These are phyloP conservation scores for Penicillium canariense DNA, from an alignment of 495 filamentous ascomycete genomes.

Conservation along the genomic window DNA sequence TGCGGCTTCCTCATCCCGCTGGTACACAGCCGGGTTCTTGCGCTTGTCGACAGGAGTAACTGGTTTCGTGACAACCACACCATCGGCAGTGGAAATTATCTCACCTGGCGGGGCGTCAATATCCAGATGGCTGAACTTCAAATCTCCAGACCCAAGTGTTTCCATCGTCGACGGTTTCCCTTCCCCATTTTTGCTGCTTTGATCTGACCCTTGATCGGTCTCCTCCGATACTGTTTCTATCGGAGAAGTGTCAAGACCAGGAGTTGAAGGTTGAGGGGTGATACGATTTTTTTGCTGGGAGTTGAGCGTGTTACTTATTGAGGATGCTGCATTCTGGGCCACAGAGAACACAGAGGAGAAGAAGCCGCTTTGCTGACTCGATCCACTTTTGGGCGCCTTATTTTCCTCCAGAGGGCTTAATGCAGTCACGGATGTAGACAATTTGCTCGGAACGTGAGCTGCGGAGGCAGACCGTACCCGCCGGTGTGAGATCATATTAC, in stretches of 20 bases:
- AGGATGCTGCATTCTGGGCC: constrained; percentile 91
- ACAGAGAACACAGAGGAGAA: constrained; percentile 92
- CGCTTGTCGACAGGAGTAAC: constrained; percentile 32
- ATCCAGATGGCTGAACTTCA: constrained; percentile 78
- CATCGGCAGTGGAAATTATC: constrained; percentile 38
- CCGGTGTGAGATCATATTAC: constrained; percentile 75
- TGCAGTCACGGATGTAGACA: constrained; percentile 75
- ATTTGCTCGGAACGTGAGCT: constrained; percentile 75
- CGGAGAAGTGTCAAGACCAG: constrained; percentile 25
- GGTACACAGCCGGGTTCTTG: constrained; percentile 36
- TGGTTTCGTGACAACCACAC: constrained; percentile 42
- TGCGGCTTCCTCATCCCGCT: constrained; percentile 53
- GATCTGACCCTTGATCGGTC: constrained; percentile 14
- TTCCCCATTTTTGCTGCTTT: constrained; percentile 33
- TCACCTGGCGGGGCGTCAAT: constrained; percentile 41
- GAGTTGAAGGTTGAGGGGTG: constrained; percentile 22
- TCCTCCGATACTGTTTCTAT: constrained; percentile 27
- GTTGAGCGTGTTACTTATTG: constrained; percentile 78
- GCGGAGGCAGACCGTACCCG: constrained; percentile 65
- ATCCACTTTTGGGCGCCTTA: constrained; percentile 45
- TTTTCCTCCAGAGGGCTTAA: constrained; percentile 68
- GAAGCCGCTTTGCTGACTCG: constrained; percentile 62
- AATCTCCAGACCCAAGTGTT: constrained; percentile 83
- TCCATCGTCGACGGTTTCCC: constrained; percentile 77
- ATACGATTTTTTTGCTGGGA: constrained; percentile 42